Evolutionary conservation across 2,329 filamentous ascomycete species (phyloP), one percentile per base, ranked within the genome.

Genomic region (Colletotrichum lindemuthianum): DNA sequence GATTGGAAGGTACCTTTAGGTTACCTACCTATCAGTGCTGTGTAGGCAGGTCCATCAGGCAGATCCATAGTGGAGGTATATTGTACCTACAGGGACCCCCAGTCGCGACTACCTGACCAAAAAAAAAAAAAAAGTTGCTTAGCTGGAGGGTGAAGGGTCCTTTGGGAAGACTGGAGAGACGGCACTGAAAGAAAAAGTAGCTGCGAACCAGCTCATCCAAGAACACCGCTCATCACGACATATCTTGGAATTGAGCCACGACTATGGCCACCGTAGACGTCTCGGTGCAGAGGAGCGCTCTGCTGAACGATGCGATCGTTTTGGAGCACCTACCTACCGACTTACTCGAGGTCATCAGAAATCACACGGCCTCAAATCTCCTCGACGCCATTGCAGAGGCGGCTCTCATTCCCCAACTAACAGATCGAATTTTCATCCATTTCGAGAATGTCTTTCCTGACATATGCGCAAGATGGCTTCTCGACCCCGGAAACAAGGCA

Each of bases 371-470:
- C 73, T 83, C 85, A 69, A 84, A 86, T 72, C 89, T 93, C 76
- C 85, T 96, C 44, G 87, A 92, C 75, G 86, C 87, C 70, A 81
- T 96, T 72, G 86, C 92, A 70, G 81, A 84, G 71, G 86, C 88
- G 65, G 88, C 92, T 63, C 85, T 97, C 72, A 83, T 88, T 71
- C 84, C 91, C 70, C 81, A 82, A 78, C 85, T 88, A 75, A 95
- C 92, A 71, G 88, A 92, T 73, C 82, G 82, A 60, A 81, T 97
- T 73, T 93, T 96, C 73, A 81, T 86, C 69, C 85, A 91, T 72
- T 93, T 94, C 76, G 88, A 92, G 74, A 81, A 85, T 67, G 79
- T 94, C 44, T 92, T 96, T 72, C 87, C 92, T 70, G 94, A 97
- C 76, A 82, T 96, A 53, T 92, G 91, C 77, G 91, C 93, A 67